phyloP scores from a whole-genome alignment of 169 alveolate species.

The Plasmodium vinckei region DNA sequence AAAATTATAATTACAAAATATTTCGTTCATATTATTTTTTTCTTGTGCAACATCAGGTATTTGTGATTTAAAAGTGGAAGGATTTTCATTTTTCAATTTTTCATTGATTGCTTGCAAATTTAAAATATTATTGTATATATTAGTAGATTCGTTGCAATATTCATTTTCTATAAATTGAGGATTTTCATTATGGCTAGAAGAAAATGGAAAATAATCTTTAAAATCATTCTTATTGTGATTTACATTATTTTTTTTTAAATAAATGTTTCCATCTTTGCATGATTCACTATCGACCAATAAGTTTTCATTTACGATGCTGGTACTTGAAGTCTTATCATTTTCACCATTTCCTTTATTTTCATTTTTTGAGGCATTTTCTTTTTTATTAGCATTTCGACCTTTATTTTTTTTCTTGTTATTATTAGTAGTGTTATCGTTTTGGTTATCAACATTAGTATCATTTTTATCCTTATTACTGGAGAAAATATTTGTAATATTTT shows the following conservation, averaged over 20 bases:
- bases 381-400: not conserved
- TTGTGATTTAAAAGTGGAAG: slow-evolving; percentile 34
- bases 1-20: slow-evolving; percentile 35
- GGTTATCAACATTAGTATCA: not conserved
- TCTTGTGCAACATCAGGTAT: slow-evolving; percentile 35
- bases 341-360: too few relatives aligned
- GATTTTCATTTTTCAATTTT: slow-evolving; percentile 4
- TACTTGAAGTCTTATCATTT: too few relatives aligned
- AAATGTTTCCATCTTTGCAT: slow-evolving; percentile 4
- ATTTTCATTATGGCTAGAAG: slow-evolving; percentile 11
- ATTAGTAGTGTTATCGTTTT: slow-evolving; percentile 7
- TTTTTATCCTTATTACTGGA: not conserved
- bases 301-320: too few relatives aligned
- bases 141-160: slow-evolving; percentile 35
- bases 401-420: slow-evolving; percentile 2
- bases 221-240: slow-evolving; percentile 11
- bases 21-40: slow-evolving; percentile 40
- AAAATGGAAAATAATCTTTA: slow-evolving; percentile 21
- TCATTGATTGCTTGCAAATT: slow-evolving; percentile 26
- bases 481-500: too few relatives aligned
- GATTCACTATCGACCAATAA: not conserved
- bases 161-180: slow-evolving; percentile 2
- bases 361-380: too few relatives aligned
- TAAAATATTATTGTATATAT: slow-evolving; percentile 24
- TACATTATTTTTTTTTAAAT: slow-evolving; percentile 22